Evolutionary conservation across 345 rosid species (phyloP), one percentile per base, ranked within the genome.

Genomic region (Hevea brasiliensis): DNA sequence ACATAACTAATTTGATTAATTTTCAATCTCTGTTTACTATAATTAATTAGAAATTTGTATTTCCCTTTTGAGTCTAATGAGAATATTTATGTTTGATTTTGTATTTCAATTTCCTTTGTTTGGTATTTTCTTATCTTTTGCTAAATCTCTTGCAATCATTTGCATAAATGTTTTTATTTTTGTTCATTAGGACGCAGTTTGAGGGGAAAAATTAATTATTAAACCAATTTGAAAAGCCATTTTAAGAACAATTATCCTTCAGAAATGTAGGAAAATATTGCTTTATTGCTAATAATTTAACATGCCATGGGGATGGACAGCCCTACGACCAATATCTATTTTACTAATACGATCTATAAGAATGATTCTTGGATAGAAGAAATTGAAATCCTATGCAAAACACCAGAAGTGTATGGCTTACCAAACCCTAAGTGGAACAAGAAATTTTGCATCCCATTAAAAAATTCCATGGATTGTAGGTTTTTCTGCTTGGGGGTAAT

Each of bases 401-500:
- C 81, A 1, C 2, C 29, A 3, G 18, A 37, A 1, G 77, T 24
- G 7, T 14, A 0, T 2, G 77, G 71, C 26, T 17, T 26, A 0
- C 71, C 67, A 0, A 2, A 73, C 18, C 81, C 81, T 0, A 6
- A 29, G 10, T 78, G 81, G 81, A 62, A 50, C 8, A 8, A 62
- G 14, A 11, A 1, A 32, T 47, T 67, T 35, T 13, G 4, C 26
- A 32, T 78, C 13, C 0, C 9, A 8, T 23, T 72, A 11, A 13
- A 67, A 17, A 60, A 68, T 15, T 13, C 24, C 0, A 4, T 13
- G 61, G 13, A 35, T 32, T 51, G 44, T n/a, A 23, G 7, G 32
- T 68, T 62, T 55, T 27, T 78, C 53, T 23, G 57, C n/a, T 3
- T 78, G 37, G 77, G 73, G 54, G 69, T 78, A 6, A 7, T 78